A percentile compares a stretch with the other conserved stretches of the same genome.
Evolutionary conservation across 2,329 filamentous ascomycete species (phyloP).

Genomic region (Tolypocladium guangdongense): DNA sequence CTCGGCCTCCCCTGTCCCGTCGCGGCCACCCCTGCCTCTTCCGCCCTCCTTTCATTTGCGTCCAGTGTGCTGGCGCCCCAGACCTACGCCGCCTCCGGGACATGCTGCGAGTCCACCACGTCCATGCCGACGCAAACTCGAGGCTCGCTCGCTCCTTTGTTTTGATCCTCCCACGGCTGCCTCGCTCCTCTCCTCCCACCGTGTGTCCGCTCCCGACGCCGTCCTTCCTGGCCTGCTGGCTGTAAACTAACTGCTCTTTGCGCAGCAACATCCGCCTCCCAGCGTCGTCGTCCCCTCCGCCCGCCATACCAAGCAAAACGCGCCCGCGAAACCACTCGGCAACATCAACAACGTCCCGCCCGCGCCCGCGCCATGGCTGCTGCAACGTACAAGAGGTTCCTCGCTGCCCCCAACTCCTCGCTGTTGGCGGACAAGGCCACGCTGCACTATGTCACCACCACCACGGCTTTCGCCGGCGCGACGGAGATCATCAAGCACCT

Average conservation of each 20-base stretch:
- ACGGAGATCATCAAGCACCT: conserved; percentile 78
- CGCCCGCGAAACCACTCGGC: background rate
- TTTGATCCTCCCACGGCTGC: background rate
- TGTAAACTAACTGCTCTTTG: background rate
- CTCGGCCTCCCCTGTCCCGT: background rate
- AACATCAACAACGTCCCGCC: background rate
- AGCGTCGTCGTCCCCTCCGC: background rate
- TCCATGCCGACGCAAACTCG: background rate
- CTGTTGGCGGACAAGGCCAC: conserved; percentile 55
- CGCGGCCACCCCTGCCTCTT: background rate
- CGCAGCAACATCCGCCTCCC: background rate
- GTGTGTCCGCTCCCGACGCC: background rate
- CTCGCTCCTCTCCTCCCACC: background rate
- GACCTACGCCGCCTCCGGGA: background rate
- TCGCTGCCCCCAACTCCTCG: conserved; percentile 53
- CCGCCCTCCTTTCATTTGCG: background rate
- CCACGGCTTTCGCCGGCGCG: conserved; percentile 59
- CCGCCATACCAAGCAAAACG: background rate
- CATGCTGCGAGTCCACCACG: background rate
- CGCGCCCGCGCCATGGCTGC: conserved; percentile 25
- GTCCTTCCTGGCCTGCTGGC: background rate
- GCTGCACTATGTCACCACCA: conserved; percentile 83
- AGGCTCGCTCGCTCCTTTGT: background rate
- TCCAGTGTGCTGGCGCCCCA: background rate
- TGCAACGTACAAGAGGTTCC: conserved; percentile 57